Percentiles rank a stretch among this genome's conserved stretches.
Conservation (phyloP, 306 rosid species). For the Mucuna pruriens region DNA sequence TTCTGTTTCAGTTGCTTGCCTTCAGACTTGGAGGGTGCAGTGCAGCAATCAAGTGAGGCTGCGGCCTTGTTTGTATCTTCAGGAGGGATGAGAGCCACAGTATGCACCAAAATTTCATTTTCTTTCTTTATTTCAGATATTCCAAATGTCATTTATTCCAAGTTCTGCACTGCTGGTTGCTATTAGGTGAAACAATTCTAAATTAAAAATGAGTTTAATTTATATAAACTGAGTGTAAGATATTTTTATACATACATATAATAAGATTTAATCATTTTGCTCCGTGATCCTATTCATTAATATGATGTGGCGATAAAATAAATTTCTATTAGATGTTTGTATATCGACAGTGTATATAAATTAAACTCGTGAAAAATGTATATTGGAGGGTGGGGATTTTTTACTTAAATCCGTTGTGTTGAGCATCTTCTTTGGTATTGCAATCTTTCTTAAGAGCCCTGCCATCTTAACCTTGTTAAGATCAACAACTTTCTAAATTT, state of each 20-base stretch:
- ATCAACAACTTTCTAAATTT: slow-evolving; percentile 14
- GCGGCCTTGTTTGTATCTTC: slow-evolving; percentile 75
- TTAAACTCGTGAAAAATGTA: no score
- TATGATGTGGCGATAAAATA: no score
- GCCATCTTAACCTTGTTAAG: slow-evolving; percentile 11
- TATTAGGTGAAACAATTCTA: not conserved
- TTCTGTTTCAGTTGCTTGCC: slow-evolving; percentile 87
- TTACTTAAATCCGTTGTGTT: not conserved
- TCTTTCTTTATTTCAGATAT: not conserved
- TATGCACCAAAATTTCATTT: slow-evolving; percentile 47
- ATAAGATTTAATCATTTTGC: no score
- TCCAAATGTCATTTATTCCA: slow-evolving; percentile 3
- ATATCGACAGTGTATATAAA: no score
- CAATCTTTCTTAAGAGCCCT: not conserved
- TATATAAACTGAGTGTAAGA: no score
- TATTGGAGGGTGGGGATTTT: not conserved
- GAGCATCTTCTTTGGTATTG: slow-evolving; percentile 8
- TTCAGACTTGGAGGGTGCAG: slow-evolving; percentile 91
- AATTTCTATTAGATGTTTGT: no score
- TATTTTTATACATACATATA: no score
- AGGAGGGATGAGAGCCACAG: slow-evolving; percentile 93
- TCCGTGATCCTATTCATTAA: no score
- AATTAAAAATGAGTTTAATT: not conserved
- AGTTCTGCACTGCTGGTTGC: not conserved
- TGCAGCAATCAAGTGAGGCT: slow-evolving; percentile 84